A percentile compares a stretch with the other conserved stretches of the same genome.
Evolutionary conservation across 1,139 yeast genomes (phyloP).

Genomic region (Saccharomyces hybrid): DNA sequence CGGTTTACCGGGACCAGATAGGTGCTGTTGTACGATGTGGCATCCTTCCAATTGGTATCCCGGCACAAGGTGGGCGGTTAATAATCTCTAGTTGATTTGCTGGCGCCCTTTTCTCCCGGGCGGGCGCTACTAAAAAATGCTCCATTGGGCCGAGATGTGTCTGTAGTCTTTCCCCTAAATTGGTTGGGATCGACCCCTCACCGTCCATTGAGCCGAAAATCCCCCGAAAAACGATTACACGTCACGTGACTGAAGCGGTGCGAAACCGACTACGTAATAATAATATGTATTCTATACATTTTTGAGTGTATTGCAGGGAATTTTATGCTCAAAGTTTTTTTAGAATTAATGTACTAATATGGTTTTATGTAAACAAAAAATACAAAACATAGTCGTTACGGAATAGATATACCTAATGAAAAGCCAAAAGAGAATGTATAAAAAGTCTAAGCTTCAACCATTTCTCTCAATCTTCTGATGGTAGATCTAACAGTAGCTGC

Average conservation of each 20-base stretch:
- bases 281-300: background rate
- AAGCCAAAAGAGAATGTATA: background rate
- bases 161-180: background rate
- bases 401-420: background rate
- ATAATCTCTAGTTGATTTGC: background rate
- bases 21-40: background rate
- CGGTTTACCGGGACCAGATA: background rate
- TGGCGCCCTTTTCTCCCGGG: background rate
- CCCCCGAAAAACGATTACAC: background rate
- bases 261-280: background rate
- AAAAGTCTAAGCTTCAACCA: conserved; percentile 86
- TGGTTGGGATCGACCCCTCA: background rate
- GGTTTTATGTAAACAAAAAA: background rate
- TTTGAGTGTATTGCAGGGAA: background rate
- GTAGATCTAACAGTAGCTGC: conserved; percentile 99
- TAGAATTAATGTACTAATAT: background rate
- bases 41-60: background rate
- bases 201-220: background rate
- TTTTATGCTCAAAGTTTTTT: background rate
- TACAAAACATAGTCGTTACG: background rate
- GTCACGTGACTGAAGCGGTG: background rate
- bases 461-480: conserved; percentile 99
- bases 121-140: background rate
- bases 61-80: background rate
- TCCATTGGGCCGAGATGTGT: background rate